These are phyloP conservation scores for Boletus vinaceobasis DNA, from an alignment of 768 basidiomycete species.

Conservation along the genomic window DNA sequence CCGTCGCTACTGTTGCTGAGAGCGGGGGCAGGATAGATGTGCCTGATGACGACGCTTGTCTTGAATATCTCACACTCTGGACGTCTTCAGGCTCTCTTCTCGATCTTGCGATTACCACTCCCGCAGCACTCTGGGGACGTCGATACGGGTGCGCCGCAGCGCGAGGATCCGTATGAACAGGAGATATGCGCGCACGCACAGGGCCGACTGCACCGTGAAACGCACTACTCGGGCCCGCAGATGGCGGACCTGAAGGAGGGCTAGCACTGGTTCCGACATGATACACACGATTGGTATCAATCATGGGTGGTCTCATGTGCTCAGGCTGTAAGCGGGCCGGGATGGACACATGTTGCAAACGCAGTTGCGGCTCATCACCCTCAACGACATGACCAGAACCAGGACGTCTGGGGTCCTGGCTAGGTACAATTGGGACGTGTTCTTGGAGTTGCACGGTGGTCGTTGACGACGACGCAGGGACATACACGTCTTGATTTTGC, in stretches of 20 bases:
- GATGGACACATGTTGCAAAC: constrained; percentile 25
- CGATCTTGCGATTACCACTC: constrained; percentile 18
- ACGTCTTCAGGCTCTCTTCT: constrained; percentile 29
- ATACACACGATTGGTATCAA: constrained; percentile 31
- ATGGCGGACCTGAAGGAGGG: constrained; percentile 31
- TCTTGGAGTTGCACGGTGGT: constrained; percentile 25
- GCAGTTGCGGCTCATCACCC: constrained; percentile 24
- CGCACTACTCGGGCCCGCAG: constrained; percentile 20
- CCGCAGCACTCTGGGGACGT: constrained; percentile 29
- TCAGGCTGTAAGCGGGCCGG: constrained; percentile 19
- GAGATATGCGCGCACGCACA: constrained; percentile 25
- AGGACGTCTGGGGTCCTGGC: constrained; percentile 23
- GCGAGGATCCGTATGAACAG: constrained; percentile 21
- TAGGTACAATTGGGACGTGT: constrained; percentile 28
- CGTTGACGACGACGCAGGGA: constrained; percentile 15
- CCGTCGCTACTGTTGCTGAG: not conserved
- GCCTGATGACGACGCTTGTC: constrained; percentile 16
- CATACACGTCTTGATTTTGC: constrained; percentile 22
- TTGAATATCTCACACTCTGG: constrained; percentile 29
- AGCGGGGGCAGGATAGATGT: constrained; percentile 7
- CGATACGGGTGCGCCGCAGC: constrained; percentile 27
- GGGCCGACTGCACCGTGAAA: constrained; percentile 23
- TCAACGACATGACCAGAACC: constrained; percentile 18
- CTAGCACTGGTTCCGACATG: constrained; percentile 27
- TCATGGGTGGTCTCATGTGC: constrained; percentile 35